phyloP scores from a whole-genome alignment of 2,329 filamentous ascomycete species.

The Peltaster fructicola region DNA sequence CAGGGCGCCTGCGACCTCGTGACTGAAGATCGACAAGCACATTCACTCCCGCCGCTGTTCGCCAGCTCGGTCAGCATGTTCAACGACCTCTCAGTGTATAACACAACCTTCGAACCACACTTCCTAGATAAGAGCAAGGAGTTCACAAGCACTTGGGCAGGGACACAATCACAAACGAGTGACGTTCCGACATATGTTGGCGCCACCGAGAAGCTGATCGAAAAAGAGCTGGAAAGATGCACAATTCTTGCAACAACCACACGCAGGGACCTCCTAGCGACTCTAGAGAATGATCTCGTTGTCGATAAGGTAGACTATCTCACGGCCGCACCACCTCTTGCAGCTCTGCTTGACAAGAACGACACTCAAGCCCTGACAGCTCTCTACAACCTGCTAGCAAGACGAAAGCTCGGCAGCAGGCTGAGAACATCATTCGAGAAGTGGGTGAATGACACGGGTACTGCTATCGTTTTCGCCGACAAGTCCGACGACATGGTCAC shows the following conservation, averaged over 20 bases:
- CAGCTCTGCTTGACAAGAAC: conserved; percentile 53
- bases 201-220: conserved; percentile 50
- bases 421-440: conserved; percentile 57
- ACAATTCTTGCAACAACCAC: conserved; percentile 74
- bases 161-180: conserved; percentile 41
- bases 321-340: conserved; percentile 36
- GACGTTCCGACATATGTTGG: conserved; percentile 60
- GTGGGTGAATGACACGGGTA: conserved; percentile 63
- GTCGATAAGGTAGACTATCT: conserved; percentile 40
- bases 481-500: conserved; percentile 74
- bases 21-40: conserved; percentile 46
- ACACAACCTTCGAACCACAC: conserved; percentile 57
- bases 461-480: conserved; percentile 57
- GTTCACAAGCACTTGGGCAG: conserved; percentile 55
- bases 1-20: conserved; percentile 63
- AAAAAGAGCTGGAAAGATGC: conserved; percentile 56
- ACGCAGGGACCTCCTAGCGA: conserved; percentile 53
- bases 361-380: conserved; percentile 54
- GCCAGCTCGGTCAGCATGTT: conserved; percentile 65
- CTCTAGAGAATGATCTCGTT: conserved; percentile 58
- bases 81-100: conserved; percentile 69
- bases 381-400: conserved; percentile 59
- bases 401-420: conserved; percentile 51
- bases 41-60: conserved; percentile 40
- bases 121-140: conserved; percentile 50